These are phyloP conservation scores for Inosperma sp. DNA, from an alignment of 768 basidiomycete genomes.

Conservation along the genomic window DNA sequence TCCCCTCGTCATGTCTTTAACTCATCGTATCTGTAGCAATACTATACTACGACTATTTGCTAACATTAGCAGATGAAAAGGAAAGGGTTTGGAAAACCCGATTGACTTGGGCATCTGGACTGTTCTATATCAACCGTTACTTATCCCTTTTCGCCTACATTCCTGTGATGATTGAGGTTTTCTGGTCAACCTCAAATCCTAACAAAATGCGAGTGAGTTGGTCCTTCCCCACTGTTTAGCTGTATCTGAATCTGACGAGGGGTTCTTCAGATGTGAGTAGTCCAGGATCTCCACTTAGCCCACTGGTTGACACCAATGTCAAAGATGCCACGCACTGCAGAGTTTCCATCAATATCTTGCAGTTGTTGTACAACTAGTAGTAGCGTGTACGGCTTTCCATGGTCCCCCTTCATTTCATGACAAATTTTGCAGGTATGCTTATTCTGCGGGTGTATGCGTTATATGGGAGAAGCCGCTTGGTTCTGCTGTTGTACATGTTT, in stretches of 20 bases:
- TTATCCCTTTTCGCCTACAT: slow-evolving; percentile 28
- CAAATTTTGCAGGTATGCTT: slow-evolving; percentile 1
- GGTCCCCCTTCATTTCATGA: background rate
- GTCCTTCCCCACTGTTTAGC: background rate
- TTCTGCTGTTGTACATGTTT: slow-evolving; percentile 3
- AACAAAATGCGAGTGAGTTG: slow-evolving; percentile 8
- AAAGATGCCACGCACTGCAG: slow-evolving; percentile 31
- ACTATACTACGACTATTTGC: no score
- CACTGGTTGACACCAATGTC: slow-evolving; percentile 32
- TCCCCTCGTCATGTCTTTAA: background rate
- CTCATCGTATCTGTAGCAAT: slow-evolving; percentile 30
- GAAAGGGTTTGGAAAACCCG: slow-evolving; percentile 33
- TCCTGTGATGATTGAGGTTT: slow-evolving; percentile 24
- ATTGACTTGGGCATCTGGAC: no score
- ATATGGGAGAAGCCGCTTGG: slow-evolving; percentile 7
- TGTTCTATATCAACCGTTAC: slow-evolving; percentile 36
- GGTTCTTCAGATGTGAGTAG: background rate
- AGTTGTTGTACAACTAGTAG: slow-evolving; percentile 31
- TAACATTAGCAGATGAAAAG: slow-evolving; percentile 36
- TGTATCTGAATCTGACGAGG: background rate
- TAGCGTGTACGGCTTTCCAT: slow-evolving; percentile 26
- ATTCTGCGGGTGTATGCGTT: slow-evolving; percentile 12
- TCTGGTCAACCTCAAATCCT: slow-evolving; percentile 18
- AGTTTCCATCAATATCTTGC: no score
- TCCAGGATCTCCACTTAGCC: background rate